Evolutionary conservation across 2,329 filamentous ascomycete species (phyloP), one percentile per base, ranked within the genome.

Genomic region (Aspergillus nomiae): DNA sequence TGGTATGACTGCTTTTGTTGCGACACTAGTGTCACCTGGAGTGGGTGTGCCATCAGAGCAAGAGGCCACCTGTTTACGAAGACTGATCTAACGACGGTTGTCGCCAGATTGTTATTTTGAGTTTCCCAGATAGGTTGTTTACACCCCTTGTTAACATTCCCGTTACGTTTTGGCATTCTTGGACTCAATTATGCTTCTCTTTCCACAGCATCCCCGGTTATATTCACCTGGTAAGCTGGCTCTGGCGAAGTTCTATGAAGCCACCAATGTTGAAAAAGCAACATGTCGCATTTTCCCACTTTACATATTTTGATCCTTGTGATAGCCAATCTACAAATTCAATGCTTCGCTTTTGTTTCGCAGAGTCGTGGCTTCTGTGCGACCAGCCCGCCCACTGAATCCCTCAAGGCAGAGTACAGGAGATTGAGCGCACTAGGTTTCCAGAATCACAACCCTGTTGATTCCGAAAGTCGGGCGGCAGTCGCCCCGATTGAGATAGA

Each of bases 401-500:
- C 59, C n/a, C 69, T 78, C 28, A 69, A 70, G 36, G 59, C 61
- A 48, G 72, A 70, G 50, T 65, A 76, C n/a, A 63, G 67, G 50
- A 70, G 65, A 34, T 62, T 78, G 32, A 68, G 63, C 21, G 59
- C 45, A 9, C 59, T 67, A 14, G 68, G 72, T 51, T 57, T 61
- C 3, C 59, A 69, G 19, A 46, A 60, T 48, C 36, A 63, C 12
- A 24, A 54, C 10, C 32, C 34, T 24, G 57, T 45, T 8, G 61
- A 57, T 12, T 63, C 68, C n/a, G 68, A 69, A 36, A 66, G 62
- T 28, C 69, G 73, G 10, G 61, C 69, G 12, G 62, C 56, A 8
- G 36, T 65, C 21, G 55, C 62, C 5, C 70, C 71, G 16, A 78
- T 80, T 51, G 70, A 75, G 57, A 74, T 81, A 30, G 74, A 78